Evolutionary conservation across 1,284 basidiomycete genomes (phyloP).

Genomic region (Rhodotorula mucilaginosa): DNA sequence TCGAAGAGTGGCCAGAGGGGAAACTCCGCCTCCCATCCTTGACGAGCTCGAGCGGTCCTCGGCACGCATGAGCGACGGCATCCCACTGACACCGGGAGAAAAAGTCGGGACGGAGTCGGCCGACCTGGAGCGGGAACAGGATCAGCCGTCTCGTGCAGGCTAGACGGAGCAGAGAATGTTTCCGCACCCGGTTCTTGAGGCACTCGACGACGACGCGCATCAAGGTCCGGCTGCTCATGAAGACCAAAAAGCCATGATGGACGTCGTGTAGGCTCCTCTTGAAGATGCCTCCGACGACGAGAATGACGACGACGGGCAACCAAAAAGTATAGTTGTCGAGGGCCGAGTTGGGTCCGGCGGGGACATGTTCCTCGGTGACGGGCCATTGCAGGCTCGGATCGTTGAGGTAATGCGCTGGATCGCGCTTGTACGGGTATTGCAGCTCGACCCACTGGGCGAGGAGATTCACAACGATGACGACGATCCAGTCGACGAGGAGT

Average conservation of each 20-base stretch:
- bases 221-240: conserved; percentile 18
- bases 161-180: not conserved
- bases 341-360: not conserved
- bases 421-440: conserved; percentile 26
- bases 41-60: conserved; percentile 53
- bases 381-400: conserved; percentile 14
- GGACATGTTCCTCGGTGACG: conserved; percentile 18
- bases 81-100: conserved; percentile 65
- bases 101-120: conserved; percentile 67
- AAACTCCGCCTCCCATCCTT: conserved; percentile 40
- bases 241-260: conserved; percentile 37
- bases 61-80: conserved; percentile 54
- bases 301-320: conserved; percentile 31
- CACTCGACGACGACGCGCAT: conserved; percentile 33
- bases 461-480: conserved; percentile 18
- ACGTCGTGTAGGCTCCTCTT: conserved; percentile 35
- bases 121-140: conserved; percentile 50
- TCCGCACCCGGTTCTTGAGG: conserved; percentile 8
- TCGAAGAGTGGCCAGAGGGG: conserved; percentile 59
- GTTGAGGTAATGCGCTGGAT: conserved; percentile 21
- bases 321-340: conserved; percentile 34
- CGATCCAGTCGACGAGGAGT: conserved; percentile 39
- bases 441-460: conserved; percentile 17
- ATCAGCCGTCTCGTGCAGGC: not conserved
- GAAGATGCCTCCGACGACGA: conserved; percentile 27